These are phyloP conservation scores for Penicillium sp. DNA, from an alignment of 2,329 filamentous ascomycete genomes.

Conservation along the genomic window DNA sequence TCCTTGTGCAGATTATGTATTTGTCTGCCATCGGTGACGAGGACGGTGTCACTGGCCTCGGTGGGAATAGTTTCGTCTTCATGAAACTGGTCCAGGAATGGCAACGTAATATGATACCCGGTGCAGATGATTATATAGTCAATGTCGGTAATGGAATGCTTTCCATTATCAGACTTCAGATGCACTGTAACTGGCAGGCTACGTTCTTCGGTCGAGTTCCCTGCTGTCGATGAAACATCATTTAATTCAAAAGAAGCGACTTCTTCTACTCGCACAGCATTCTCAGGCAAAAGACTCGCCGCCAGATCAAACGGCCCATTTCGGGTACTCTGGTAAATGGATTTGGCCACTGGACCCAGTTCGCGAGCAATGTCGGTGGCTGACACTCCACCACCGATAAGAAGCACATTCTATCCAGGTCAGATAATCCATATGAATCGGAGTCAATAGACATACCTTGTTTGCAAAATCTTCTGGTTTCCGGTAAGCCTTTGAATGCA, in stretches of 20 bases:
- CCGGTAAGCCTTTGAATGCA: constrained; percentile 52
- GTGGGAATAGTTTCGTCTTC: constrained; percentile 41
- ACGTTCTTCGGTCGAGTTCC: background rate
- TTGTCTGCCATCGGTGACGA: constrained; percentile 62
- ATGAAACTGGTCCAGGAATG: constrained; percentile 56
- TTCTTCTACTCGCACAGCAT: constrained; percentile 51
- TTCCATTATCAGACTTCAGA: constrained; percentile 49
- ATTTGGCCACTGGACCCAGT: constrained; percentile 42
- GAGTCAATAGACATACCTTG: constrained; percentile 43
- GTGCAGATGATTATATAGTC: constrained; percentile 63
- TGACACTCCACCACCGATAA: constrained; percentile 56
- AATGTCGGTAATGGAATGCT: constrained; percentile 48
- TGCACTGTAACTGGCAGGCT: constrained; percentile 50
- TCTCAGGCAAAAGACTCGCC: constrained; percentile 50
- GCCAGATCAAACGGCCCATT: constrained; percentile 60
- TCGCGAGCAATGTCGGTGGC: constrained; percentile 54
- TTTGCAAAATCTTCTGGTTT: constrained; percentile 46
- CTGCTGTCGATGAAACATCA: background rate
- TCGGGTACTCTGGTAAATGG: constrained; percentile 55
- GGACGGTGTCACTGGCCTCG: constrained; percentile 49
- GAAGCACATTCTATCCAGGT: constrained; percentile 47
- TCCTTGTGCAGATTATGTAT: constrained; percentile 67
- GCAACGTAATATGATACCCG: constrained; percentile 65
- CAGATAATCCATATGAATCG: constrained; percentile 19
- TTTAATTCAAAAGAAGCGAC: constrained; percentile 45